A percentile compares a stretch with the other conserved stretches of the same genome.
Conservation (phyloP, 2,329 filamentous ascomycete genomes). For the Pezicula neosporulosa region DNA sequence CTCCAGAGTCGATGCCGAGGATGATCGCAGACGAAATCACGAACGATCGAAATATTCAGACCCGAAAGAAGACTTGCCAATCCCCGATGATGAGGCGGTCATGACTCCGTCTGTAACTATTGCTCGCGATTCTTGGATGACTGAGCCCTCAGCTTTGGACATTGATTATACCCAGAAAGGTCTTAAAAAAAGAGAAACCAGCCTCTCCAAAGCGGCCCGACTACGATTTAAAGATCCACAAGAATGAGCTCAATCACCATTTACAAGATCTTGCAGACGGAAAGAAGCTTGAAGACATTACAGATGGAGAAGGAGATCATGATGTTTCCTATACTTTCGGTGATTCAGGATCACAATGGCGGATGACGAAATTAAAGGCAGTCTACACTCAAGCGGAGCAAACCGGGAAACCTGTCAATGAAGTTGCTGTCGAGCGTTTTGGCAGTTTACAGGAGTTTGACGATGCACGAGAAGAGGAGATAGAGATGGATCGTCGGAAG, state of each 20-base stretch:
- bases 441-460: conserved; percentile 83
- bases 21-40: conserved; percentile 22
- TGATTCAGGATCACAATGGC: conserved; percentile 86
- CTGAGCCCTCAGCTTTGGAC: conserved; percentile 75
- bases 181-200: conserved; percentile 49
- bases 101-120: conserved; percentile 28
- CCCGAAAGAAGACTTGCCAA: conserved; percentile 46
- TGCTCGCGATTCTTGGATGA: conserved; percentile 91
- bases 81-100: conserved; percentile 47
- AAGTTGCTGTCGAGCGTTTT: conserved; percentile 78
- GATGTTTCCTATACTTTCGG: conserved; percentile 83
- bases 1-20: conserved; percentile 32
- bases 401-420: conserved; percentile 68
- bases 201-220: conserved; percentile 23
- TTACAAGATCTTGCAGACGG: conserved; percentile 56
- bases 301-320: conserved; percentile 48
- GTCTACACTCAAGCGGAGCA: conserved; percentile 80
- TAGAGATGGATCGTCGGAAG: conserved; percentile 79
- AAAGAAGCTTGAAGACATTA: conserved; percentile 48
- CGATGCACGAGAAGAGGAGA: conserved; percentile 86
- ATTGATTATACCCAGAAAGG: conserved; percentile 76
- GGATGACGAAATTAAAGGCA: conserved; percentile 89
- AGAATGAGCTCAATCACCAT: conserved; percentile 76
- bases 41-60: conserved; percentile 41
- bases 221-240: conserved; percentile 51